Percentiles rank a stretch among this genome's conserved stretches.
These are phyloP conservation scores for Trichoderma orchidacearum DNA, from an alignment of 495 filamentous ascomycete genomes.

Conservation along the genomic window DNA sequence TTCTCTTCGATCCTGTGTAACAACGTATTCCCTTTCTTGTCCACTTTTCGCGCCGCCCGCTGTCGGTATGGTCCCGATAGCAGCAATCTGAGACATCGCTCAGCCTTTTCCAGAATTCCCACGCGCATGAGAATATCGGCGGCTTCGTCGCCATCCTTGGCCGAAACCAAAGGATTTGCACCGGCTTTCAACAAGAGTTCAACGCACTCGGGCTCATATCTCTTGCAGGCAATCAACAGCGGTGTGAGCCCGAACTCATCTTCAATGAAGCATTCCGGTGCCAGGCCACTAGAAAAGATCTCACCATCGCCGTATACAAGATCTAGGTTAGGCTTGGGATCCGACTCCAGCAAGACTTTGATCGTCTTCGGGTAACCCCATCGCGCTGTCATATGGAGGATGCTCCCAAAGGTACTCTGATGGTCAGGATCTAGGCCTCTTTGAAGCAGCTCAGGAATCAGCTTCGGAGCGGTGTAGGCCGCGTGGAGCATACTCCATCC, in stretches of 20 bases:
- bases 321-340: too few relatives aligned
- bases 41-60: background rate
- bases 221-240: constrained; percentile 5
- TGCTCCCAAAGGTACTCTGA: too few relatives aligned
- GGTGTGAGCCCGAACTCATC: constrained; percentile 5
- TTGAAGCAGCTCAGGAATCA: too few relatives aligned
- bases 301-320: too few relatives aligned
- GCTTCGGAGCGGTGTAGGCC: too few relatives aligned
- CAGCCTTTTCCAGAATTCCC: background rate
- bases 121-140: background rate
- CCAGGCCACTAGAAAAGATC: too few relatives aligned
- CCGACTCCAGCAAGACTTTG: too few relatives aligned
- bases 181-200: constrained; percentile 3
- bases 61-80: background rate
- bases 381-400: too few relatives aligned
- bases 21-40: background rate
- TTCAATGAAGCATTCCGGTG: too few relatives aligned
- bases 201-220: background rate
- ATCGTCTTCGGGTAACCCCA: too few relatives aligned
- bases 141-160: background rate
- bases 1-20: background rate
- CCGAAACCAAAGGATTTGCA: background rate
- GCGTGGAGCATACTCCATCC: too few relatives aligned
- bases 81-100: background rate
- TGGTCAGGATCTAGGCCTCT: too few relatives aligned